Base-by-base conservation (phyloP, 2,329 filamentous ascomycete genomes). In the Talaromyces atroroseus region DNA sequence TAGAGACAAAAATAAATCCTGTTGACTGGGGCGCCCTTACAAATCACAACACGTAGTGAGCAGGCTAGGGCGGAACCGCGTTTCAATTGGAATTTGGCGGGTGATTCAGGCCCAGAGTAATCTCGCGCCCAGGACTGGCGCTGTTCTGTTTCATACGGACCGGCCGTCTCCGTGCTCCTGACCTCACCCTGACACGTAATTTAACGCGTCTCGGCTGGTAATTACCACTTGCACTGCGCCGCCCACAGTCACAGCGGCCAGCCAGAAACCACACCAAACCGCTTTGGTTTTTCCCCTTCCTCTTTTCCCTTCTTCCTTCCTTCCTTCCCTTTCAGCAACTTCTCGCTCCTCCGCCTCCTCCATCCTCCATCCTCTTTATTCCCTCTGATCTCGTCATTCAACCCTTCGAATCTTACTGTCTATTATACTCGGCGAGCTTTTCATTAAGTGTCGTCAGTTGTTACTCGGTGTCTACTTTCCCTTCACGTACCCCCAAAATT, bases 401-500 rank as follows among this genome's bases (percentile, higher is more conserved):
- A 62, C 59, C 61, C 58, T 61, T 62, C 60, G 58, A 60, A 61
- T 55, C 56, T 58, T 56, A 57, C 52, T 49, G 29, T 59, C 54
- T 60, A 58, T 24, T 20, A 1, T 16, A 4, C 45, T 21, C 66
- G 72, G 74, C 75, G 75, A 78, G 74, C 75, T 77, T 78, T 78
- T 78, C 72, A 76, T 74, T 77, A 78, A 77, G 75, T 74, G 70
- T 78, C 74, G 75, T 77, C 75, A 68, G 52, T 64, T 63, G 50
- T 59, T 64, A 59, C 63, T 69, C 61, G 61, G 58, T 59, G 52
- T 32, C 52, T 48, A 23, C 42, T 12, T 34, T 38, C 44, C 38
- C 36, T 23, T 34, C 46, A 23, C n/a, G n/a, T n/a, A n/a, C 46
- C 45, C 44, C 42, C 46, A 23, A 49, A 32, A 49, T 54, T 50